Evolutionary conservation across 805 yeast genomes (phyloP).

Genomic region (Tetrapisispora taiwanensis): DNA sequence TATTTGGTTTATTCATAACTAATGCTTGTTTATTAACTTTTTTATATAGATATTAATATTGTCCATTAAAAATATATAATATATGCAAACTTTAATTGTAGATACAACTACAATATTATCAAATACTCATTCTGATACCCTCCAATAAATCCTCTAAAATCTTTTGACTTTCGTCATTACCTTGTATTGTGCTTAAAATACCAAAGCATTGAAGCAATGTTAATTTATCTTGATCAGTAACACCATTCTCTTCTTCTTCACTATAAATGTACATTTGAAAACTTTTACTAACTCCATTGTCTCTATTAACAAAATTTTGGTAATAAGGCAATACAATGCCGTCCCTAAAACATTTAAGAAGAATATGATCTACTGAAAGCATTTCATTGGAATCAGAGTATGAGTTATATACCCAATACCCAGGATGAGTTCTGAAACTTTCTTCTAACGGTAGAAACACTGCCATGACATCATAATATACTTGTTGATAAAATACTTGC

Average conservation of each 20-base stretch:
- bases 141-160: conserved; percentile 45
- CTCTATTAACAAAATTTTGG: conserved; percentile 31
- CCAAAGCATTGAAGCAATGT: conserved; percentile 54
- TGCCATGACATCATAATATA: conserved; percentile 50
- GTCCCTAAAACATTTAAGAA: conserved; percentile 42
- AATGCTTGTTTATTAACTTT: no score
- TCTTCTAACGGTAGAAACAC: conserved; percentile 45
- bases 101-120: background rate
- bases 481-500: conserved; percentile 46
- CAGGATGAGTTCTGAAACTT: conserved; percentile 16
- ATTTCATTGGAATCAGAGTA: conserved; percentile 8
- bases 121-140: conserved; percentile 29
- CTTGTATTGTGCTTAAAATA: conserved; percentile 41
- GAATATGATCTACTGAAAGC: conserved; percentile 32
- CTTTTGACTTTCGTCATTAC: conserved; percentile 46
- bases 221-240: conserved; percentile 33
- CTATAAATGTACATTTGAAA: conserved; percentile 27
- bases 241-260: conserved; percentile 33
- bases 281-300: conserved; percentile 26
- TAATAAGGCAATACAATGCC: conserved; percentile 43
- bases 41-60: no score
- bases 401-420: conserved; percentile 23
- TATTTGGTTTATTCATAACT: no score
- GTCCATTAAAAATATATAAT: background rate
- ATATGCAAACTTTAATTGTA: background rate